Evolutionary conservation across 768 basidiomycete genomes (phyloP).

Genomic region (Leucosporidium yakuticum): DNA sequence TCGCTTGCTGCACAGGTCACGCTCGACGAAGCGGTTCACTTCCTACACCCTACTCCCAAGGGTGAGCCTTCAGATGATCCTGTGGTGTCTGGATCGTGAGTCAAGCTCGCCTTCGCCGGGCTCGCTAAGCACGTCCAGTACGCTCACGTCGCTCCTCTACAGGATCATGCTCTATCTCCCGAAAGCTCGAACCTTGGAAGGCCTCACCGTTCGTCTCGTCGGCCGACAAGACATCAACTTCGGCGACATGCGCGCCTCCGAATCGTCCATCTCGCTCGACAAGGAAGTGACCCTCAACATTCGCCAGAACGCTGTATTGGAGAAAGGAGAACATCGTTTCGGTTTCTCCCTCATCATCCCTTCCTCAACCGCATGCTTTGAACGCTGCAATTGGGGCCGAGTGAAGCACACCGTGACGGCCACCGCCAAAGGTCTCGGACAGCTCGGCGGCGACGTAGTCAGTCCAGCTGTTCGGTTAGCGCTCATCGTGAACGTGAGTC

Average conservation of each 20-base stretch:
- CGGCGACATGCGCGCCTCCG: slow-evolving; percentile 20
- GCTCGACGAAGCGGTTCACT: slow-evolving; percentile 25
- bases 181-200: slow-evolving; percentile 20
- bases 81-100: slow-evolving; percentile 14
- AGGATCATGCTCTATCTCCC: slow-evolving; percentile 22
- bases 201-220: slow-evolving; percentile 18
- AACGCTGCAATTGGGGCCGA: slow-evolving; percentile 31
- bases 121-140: too few relatives aligned
- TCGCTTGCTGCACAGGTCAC: background rate
- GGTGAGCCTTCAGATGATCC: slow-evolving; percentile 19
- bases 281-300: slow-evolving; percentile 14
- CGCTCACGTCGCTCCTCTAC: background rate
- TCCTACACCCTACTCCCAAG: slow-evolving; percentile 18
- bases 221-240: slow-evolving; percentile 29
- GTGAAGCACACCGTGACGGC: slow-evolving; percentile 27
- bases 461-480: slow-evolving; percentile 10
- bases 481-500: slow-evolving; percentile 14
- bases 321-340: slow-evolving; percentile 26
- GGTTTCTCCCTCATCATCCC: slow-evolving; percentile 35
- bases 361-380: slow-evolving; percentile 11
- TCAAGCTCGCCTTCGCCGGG: too few relatives aligned
- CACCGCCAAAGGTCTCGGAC: slow-evolving; percentile 25
- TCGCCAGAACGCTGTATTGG: slow-evolving; percentile 1
- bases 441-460: slow-evolving; percentile 17
- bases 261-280: slow-evolving; percentile 19